phyloP scores from a whole-genome alignment of 1,284 basidiomycete genomes.

The Hypsizygus ulmarius region DNA sequence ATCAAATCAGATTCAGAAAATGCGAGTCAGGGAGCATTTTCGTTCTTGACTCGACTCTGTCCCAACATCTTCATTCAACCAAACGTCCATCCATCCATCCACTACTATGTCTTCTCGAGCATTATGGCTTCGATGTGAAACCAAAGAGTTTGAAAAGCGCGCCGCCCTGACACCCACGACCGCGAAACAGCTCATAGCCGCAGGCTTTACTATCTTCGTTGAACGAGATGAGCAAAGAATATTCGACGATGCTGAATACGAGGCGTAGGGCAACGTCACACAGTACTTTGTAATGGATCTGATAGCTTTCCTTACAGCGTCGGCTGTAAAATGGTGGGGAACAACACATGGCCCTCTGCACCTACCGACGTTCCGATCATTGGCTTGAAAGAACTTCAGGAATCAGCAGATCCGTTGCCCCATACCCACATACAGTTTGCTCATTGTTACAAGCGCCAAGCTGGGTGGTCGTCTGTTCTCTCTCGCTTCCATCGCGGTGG shows the following conservation, averaged over 20 bases:
- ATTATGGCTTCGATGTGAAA: constrained; percentile 94
- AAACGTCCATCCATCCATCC: constrained; percentile 6
- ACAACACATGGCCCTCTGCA: constrained; percentile 88
- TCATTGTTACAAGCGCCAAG: constrained; percentile 98
- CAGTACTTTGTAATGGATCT: neutral
- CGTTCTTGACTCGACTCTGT: neutral
- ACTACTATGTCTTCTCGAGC: constrained; percentile 38
- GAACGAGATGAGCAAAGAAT: constrained; percentile 95
- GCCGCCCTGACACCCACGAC: constrained; percentile 94
- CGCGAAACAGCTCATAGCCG: constrained; percentile 86
- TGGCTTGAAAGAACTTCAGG: constrained; percentile 94
- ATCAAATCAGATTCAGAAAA: neutral
- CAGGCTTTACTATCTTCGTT: constrained; percentile 89
- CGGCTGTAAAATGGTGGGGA: constrained; percentile 85
- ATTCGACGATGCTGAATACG: constrained; percentile 93
- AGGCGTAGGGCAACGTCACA: constrained; percentile 59
- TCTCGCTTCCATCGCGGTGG: constrained; percentile 85
- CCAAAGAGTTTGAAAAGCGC: constrained; percentile 91
- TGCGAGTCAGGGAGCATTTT: too few relatives aligned
- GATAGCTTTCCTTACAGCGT: constrained; percentile 49
- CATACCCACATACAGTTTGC: constrained; percentile 99
- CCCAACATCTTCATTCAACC: neutral
- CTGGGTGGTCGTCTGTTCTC: constrained; percentile 89
- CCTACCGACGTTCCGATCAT: constrained; percentile 83
- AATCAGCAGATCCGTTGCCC: constrained; percentile 75